Evolutionary conservation across 345 rosid genomes (phyloP).

Genomic region (Brassica napus): Da-Ae NC_063435.1:1527501-1528000

Average conservation of each 20-base stretch:
- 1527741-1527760: background rate
- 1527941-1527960: background rate
- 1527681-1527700: background rate
- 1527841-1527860: conserved; percentile 1
- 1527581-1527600: conserved; percentile 4
- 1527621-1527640: background rate
- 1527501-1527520: conserved; percentile 32
- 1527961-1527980: conserved; percentile 9
- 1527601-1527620: conserved; percentile 6
- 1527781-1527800: background rate
- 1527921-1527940: conserved; percentile 23
- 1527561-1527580: conserved; percentile 7
- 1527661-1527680: background rate
- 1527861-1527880: background rate
- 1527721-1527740: background rate
- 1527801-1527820: background rate
- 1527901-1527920: background rate
- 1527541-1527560: conserved; percentile 13
- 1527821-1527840: background rate
- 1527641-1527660: background rate
- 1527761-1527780: background rate
- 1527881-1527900: background rate
- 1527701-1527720: background rate
- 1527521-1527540: conserved; percentile 9
- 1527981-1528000: conserved; percentile 13